Percentiles rank a stretch among this genome's conserved stretches.
Conservation (phyloP, 352 stramenopile species). For the Globisporangium alternatum region DNA sequence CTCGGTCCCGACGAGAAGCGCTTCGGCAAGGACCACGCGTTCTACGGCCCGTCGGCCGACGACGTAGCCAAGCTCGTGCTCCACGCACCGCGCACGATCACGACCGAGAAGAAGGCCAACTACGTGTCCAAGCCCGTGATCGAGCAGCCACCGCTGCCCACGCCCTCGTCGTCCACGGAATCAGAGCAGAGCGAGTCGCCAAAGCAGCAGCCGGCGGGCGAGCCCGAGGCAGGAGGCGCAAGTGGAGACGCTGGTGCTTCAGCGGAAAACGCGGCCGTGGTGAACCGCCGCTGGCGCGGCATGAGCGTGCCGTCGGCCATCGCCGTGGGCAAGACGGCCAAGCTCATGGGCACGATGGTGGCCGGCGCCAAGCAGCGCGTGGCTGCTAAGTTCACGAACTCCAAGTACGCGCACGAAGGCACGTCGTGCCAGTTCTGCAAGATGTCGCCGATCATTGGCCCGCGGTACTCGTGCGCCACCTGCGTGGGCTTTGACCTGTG, state of each 20-base stretch:
- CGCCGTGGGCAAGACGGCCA: conserved; percentile 34
- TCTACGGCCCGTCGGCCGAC: conserved; percentile 59
- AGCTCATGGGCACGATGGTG: conserved; percentile 73
- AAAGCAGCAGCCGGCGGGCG: conserved; percentile 12
- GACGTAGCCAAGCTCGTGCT: conserved; percentile 71
- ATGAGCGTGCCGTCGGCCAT: conserved; percentile 31
- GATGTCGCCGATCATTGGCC: conserved; percentile 69
- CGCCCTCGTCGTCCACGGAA: neutral
- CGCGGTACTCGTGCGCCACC: conserved; percentile 66
- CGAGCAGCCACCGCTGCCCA: neutral
- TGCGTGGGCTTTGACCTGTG: conserved; percentile 84
- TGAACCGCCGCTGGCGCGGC: conserved; percentile 51
- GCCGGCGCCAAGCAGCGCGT: conserved; percentile 67
- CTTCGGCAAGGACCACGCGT: conserved; percentile 66
- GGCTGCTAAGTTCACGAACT: conserved; percentile 58
- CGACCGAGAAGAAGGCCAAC: conserved; percentile 55
- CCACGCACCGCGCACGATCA: conserved; percentile 53
- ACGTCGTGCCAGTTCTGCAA: conserved; percentile 84
- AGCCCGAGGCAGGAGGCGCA: conserved; percentile 3
- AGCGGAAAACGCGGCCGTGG: conserved; percentile 4
- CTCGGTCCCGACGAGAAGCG: conserved; percentile 53
- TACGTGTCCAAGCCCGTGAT: conserved; percentile 67
- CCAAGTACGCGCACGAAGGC: conserved; percentile 70
- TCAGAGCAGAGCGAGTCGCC: conserved; percentile 11
- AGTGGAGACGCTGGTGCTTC: conserved; percentile 13